Base-by-base conservation (phyloP, 208 protist genomes). In the Leishmania lainsoni region DNA sequence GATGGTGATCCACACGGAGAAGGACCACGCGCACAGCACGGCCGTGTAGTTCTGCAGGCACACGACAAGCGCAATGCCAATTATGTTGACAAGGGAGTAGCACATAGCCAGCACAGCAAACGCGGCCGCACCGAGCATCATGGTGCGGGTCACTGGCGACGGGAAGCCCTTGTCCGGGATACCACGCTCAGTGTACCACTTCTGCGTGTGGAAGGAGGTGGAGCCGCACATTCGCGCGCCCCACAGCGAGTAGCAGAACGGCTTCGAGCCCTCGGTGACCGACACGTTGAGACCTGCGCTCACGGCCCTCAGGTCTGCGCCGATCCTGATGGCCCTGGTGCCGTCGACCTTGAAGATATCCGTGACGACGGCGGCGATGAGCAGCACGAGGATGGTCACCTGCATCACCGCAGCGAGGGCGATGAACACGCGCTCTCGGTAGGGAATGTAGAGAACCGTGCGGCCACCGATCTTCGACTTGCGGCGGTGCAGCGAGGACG, bases 191-290 rank as follows among this genome's bases (percentile, higher is more conserved):
- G 73, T 74, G 79, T 78, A 83, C 79, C 79, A 83, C 48, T 65
- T 74, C 63, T 78, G n/a, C 16, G 61, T 56, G 65, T 78, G 17
- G 73, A 83, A 77, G 42, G 45, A 26, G 71, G 73, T 42, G 20
- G 71, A 58, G 79, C 79, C 73, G 49, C 79, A 83, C 39, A 48
- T 70, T 72, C 63, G 79, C 17, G 73, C 79, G 66, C 79, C 79
- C 79, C 79, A 83, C 72, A 83, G 74, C 45, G 79, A 83, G 72
- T 83, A 83, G 79, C 79, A 83, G 79, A 83, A 83, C 29, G 73
- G 79, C 79, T 76, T 83, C 32, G 79, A 78, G 56, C 63, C 72
- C 61, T 52, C 71, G 42, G 79, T 83, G 52, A 83, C 65, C 22
- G 71, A 51, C 71, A 83, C 73, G 29, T 63, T 63, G 51, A 83